Evolutionary conservation across 805 yeast genomes (phyloP).

Genomic region (Kluyveromyces siamensis): DNA sequence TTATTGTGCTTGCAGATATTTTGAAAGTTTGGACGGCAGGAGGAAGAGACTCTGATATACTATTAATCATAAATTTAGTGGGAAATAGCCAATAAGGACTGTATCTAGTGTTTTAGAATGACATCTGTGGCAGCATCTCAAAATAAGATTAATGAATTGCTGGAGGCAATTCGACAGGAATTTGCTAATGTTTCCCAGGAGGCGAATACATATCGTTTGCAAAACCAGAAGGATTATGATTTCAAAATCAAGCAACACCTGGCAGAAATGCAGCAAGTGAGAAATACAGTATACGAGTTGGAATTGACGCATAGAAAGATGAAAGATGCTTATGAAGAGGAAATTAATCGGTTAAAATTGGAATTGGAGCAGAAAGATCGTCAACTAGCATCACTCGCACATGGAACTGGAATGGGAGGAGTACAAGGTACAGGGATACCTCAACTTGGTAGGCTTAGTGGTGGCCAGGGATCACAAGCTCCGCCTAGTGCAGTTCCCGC

Average conservation of each 20-base stretch:
- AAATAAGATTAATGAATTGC: slow-evolving; percentile 56
- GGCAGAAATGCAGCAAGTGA: slow-evolving; percentile 85
- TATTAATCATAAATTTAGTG: neutral
- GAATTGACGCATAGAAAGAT: slow-evolving; percentile 91
- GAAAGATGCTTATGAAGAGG: slow-evolving; percentile 94
- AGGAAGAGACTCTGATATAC: neutral
- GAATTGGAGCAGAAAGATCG: slow-evolving; percentile 80
- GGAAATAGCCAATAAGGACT: neutral
- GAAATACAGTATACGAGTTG: slow-evolving; percentile 88
- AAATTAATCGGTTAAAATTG: slow-evolving; percentile 72
- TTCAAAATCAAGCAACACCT: slow-evolving; percentile 84
- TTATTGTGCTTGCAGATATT: neutral
- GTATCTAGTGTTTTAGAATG: neutral
- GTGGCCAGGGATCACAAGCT: neutral
- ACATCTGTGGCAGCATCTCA: slow-evolving; percentile 18
- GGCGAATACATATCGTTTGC: slow-evolving; percentile 76
- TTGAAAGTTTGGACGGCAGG: neutral
- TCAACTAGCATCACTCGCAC: slow-evolving; percentile 31
- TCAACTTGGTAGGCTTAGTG: neutral
- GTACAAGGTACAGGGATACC: neutral
- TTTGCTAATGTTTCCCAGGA: slow-evolving; percentile 78
- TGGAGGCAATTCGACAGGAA: slow-evolving; percentile 89
- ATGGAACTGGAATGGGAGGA: slow-evolving; percentile 30
- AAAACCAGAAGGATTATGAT: slow-evolving; percentile 82
- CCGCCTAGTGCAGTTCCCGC: neutral